Conservation (phyloP, 305 asterid species). For the Fraxinus baroniana region DNA sequence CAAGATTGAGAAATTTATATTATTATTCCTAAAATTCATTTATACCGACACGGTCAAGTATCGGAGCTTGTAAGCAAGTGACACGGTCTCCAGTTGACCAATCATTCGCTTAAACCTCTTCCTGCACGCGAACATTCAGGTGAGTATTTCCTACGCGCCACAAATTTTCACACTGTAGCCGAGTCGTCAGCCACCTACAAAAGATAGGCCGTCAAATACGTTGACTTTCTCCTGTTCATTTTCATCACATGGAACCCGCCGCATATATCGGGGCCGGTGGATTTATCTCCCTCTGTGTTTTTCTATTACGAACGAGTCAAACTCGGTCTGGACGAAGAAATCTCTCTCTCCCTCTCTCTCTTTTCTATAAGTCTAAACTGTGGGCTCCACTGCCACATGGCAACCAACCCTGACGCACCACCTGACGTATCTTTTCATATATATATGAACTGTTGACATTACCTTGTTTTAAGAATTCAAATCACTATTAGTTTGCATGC, state of each 20-base stretch:
- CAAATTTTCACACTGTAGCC: background rate
- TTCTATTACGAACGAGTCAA: constrained; percentile 41
- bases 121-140: background rate
- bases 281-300: background rate
- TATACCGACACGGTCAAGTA: background rate
- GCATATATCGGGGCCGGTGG: constrained; percentile 56
- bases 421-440: constrained; percentile 33
- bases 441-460: background rate
- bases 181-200: constrained; percentile 28
- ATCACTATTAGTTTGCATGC: background rate
- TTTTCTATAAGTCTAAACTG: background rate
- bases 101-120: background rate
- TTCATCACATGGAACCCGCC: constrained; percentile 61
- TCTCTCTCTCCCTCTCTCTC: constrained; percentile 3
- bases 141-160: background rate
- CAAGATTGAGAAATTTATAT: no score
- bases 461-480: background rate
- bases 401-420: constrained; percentile 44
- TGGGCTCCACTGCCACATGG: constrained; percentile 40
- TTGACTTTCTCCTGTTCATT: constrained; percentile 47
- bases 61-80: constrained; percentile 16
- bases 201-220: constrained; percentile 46
- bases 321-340: constrained; percentile 46
- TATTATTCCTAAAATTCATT: no score
- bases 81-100: constrained; percentile 17